Conservation (phyloP, 768 basidiomycete species). For the Lactarius hengduanensis region DNA sequence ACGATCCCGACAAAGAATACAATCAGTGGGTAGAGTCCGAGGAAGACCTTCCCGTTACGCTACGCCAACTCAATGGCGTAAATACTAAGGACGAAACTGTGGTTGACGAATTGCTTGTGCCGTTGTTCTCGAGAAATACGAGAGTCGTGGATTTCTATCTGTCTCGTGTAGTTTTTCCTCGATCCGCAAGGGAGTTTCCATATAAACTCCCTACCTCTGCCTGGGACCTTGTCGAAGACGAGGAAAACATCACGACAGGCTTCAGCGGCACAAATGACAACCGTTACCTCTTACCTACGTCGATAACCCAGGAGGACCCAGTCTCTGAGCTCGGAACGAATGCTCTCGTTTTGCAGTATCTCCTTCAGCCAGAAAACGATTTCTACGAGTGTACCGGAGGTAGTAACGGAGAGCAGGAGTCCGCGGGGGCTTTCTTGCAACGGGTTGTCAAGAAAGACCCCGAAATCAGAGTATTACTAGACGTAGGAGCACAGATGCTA, state of each 20-base stretch:
- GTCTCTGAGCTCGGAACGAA: conserved; percentile 46
- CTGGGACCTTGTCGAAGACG: conserved; percentile 52
- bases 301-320: conserved; percentile 41
- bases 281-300: conserved; percentile 37
- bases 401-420: conserved; percentile 23
- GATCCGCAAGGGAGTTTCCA: conserved; percentile 48
- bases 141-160: conserved; percentile 49
- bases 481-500: conserved; percentile 58
- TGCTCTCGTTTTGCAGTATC: conserved; percentile 43
- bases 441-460: conserved; percentile 39
- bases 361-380: conserved; percentile 45
- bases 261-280: conserved; percentile 60
- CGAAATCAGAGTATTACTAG: conserved; percentile 48
- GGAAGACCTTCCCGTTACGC: conserved; percentile 32
- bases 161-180: conserved; percentile 48
- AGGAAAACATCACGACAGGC: conserved; percentile 41
- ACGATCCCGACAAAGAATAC: conserved; percentile 45
- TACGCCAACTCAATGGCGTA: conserved; percentile 40
- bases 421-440: conserved; percentile 33
- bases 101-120: conserved; percentile 33
- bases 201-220: conserved; percentile 48
- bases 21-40: conserved; percentile 38
- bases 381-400: conserved; percentile 33
- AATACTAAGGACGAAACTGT: conserved; percentile 44
- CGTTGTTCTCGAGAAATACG: conserved; percentile 40